Evolutionary conservation across 208 protist genomes (phyloP).

Genomic region (Porcisia deanei): DNA sequence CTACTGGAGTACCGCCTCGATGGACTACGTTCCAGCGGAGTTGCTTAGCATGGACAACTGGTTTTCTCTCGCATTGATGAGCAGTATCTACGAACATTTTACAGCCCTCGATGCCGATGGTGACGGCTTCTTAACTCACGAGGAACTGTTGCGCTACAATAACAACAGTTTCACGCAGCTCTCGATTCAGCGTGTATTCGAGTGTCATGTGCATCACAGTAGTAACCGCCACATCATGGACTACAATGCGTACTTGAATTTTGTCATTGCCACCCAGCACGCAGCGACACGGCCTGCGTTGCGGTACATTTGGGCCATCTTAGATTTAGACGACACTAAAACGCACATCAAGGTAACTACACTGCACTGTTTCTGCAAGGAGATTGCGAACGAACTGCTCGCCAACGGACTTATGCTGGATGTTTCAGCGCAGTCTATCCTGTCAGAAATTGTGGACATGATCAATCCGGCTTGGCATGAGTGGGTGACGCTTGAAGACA

Average conservation of each 20-base stretch:
- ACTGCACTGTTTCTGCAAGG: constrained; percentile 86
- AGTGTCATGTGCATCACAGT: constrained; percentile 85
- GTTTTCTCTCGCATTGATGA: constrained; percentile 87
- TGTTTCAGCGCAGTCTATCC: constrained; percentile 80
- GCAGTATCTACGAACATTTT: constrained; percentile 90
- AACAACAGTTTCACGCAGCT: constrained; percentile 83
- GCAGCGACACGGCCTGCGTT: constrained; percentile 73
- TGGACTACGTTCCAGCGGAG: constrained; percentile 59
- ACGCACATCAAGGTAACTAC: constrained; percentile 61
- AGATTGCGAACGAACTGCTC: constrained; percentile 76
- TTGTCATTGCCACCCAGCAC: constrained; percentile 92
- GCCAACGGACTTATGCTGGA: constrained; percentile 75
- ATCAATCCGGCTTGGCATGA: constrained; percentile 89
- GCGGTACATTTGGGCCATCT: constrained; percentile 85
- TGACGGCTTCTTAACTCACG: constrained; percentile 80
- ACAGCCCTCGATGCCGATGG: constrained; percentile 81
- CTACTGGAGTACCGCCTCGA: constrained; percentile 82
- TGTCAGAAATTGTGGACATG: constrained; percentile 91
- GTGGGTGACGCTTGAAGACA: constrained; percentile 79
- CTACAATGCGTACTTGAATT: constrained; percentile 93
- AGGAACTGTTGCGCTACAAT: constrained; percentile 83
- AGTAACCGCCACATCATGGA: constrained; percentile 83
- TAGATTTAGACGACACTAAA: constrained; percentile 80
- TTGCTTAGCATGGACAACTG: constrained; percentile 86
- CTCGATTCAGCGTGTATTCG: constrained; percentile 86